Evolutionary conservation across 2,329 filamentous ascomycete genomes (phyloP), one percentile per base, ranked within the genome.

Genomic region (Lasiodiplodia sp.): DNA sequence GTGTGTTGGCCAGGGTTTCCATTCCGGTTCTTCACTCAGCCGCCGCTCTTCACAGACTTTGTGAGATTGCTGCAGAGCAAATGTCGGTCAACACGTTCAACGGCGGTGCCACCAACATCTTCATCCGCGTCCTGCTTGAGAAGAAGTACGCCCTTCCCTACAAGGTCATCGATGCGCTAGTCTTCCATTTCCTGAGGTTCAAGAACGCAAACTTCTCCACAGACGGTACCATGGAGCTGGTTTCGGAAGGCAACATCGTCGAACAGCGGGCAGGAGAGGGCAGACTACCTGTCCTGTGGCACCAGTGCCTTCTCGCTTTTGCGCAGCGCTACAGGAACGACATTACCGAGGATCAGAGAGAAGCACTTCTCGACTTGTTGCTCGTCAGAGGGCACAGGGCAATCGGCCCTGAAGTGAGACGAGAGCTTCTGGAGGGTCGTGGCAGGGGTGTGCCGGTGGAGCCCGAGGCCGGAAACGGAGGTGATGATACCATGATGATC

Each of bases 131-230:
- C 0, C 86, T 99, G 47, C 84, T 99, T 4, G 95, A 97, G 81
- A 99, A 99, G 87, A 96, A 96, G 78, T 98, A 99, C 74, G 96
- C 96, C 0, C 85, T 99, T 12, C 96, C 95, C 0, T 97, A 92
- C 83, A 95, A 97, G 80, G 95, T 97, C 66, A 90, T 99, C 62
- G 96, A 99, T 75, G 91, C 94, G 2, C 84, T 98, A 1, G 96
- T 99, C 11, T 98, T 98, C 83, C 95, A 99, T 80, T 99, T 99
- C 80, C 80, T 98, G 71, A 91, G 96, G 18, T 97, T 97, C 84
- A 87, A 92, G 40, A 91, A 87, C 66, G 84, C 87, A 38, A 89
- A 91, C 67, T 82, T 82, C 34, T 89, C 89, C 83, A 80, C 84
- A 11, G 83, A 83, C n/a, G 76, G 72, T 0, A 75, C 75, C 34